Percentiles rank a stretch among this genome's conserved stretches.
These are phyloP conservation scores for Bruguiera parviflora DNA, from an alignment of 345 rosid species.

Conservation along the genomic window DNA sequence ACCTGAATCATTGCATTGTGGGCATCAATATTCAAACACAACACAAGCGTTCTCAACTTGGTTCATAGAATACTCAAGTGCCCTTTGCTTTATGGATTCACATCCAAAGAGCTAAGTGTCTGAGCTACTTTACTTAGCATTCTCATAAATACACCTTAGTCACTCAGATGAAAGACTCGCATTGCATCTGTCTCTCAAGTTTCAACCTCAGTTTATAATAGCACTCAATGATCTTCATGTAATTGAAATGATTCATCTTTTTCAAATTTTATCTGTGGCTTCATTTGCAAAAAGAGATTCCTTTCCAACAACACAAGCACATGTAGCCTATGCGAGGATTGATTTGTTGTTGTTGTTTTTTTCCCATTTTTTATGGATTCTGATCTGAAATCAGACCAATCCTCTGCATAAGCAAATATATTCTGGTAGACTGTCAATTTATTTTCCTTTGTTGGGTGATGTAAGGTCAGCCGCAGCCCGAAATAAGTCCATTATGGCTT, in stretches of 20 bases:
- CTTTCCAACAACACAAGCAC: conserved; percentile 1
- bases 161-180: no score
- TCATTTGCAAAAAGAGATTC: neutral
- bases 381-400: neutral
- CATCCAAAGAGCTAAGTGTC: no score
- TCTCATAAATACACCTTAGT: no score
- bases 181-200: no score
- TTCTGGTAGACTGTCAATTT: neutral
- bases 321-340: neutral
- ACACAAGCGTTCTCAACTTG: no score
- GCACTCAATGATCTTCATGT: neutral
- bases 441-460: neutral
- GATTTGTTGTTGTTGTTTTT: neutral
- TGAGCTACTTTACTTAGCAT: no score
- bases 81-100: no score
- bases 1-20: no score
- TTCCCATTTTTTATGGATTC: neutral
- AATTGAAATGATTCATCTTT: neutral
- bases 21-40: no score
- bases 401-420: neutral
- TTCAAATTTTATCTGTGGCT: neutral
- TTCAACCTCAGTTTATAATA: neutral
- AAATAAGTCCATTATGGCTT: no score
- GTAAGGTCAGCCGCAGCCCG: no score
- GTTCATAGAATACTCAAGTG: no score